Evolutionary conservation across 2,329 filamentous ascomycete species (phyloP).

Genomic region (Botrytis hyacinthi): DNA sequence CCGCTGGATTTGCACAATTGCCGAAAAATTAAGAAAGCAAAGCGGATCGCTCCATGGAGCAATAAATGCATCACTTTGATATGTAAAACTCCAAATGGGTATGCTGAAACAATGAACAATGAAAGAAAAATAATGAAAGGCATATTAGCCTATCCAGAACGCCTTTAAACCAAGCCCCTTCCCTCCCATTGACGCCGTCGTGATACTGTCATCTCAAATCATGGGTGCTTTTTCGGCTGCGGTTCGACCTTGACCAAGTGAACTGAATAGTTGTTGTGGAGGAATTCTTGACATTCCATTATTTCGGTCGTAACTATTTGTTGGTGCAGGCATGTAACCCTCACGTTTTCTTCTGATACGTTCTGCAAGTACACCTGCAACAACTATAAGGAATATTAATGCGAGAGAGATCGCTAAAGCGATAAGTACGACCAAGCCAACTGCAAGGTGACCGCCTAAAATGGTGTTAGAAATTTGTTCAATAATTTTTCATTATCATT

Average conservation of each 20-base stretch:
- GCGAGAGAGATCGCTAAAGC: conserved; percentile 74
- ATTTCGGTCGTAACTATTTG: conserved; percentile 59
- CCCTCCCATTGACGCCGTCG: conserved; percentile 30
- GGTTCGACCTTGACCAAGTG: conserved; percentile 35
- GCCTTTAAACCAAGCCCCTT: conserved; percentile 29
- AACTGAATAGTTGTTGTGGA: conserved; percentile 51
- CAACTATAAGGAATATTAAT: conserved; percentile 74
- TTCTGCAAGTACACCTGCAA: conserved; percentile 72
- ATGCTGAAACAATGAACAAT: conserved; percentile 33
- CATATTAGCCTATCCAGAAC: conserved; percentile 36
- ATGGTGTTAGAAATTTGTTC: conserved; percentile 30
- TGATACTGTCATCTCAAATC: conserved; percentile 32
- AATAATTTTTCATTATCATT: not conserved
- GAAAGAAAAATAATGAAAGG: conserved; percentile 31
- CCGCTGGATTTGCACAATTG: conserved; percentile 7
- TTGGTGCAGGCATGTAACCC: conserved; percentile 76
- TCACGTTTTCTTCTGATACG: conserved; percentile 73
- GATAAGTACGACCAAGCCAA: conserved; percentile 79
- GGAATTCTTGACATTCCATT: conserved; percentile 60
- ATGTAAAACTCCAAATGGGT: conserved; percentile 31
- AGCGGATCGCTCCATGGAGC: conserved; percentile 14
- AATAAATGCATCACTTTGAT: conserved; percentile 16
- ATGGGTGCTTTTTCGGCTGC: conserved; percentile 35
- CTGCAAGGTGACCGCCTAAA: conserved; percentile 57
- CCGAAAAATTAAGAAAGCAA: conserved; percentile 15